Evolutionary conservation across 106 monocot species (phyloP).

Genomic region (Apostasia shenzhenica): DNA sequence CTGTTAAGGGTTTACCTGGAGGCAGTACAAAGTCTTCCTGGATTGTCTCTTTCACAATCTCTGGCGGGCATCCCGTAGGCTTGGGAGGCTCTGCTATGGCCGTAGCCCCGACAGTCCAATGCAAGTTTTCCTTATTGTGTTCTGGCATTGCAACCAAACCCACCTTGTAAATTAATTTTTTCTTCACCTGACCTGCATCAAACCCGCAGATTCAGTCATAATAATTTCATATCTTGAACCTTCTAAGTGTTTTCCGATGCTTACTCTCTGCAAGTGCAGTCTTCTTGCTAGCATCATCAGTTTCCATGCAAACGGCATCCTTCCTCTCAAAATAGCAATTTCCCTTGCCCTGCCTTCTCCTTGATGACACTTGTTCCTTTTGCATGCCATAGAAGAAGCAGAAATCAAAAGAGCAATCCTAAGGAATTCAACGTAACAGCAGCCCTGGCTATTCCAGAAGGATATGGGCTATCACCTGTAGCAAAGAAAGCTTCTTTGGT

Average conservation of each 20-base stretch:
- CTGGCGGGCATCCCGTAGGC: background rate
- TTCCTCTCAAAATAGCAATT: conserved; percentile 6
- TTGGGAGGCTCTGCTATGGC: background rate
- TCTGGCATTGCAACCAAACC: background rate
- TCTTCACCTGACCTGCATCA: background rate
- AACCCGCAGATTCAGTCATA: background rate
- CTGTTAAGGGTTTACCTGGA: conserved; percentile 20
- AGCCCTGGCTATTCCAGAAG: background rate
- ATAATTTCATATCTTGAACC: background rate
- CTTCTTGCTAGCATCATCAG: background rate
- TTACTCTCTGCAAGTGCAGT: background rate
- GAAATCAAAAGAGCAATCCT: background rate
- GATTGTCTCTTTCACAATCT: background rate
- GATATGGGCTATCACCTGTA: conserved; percentile 3
- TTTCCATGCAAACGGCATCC: background rate
- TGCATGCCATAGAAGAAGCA: background rate
- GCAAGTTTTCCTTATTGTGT: background rate
- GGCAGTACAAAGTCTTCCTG: conserved; percentile 24
- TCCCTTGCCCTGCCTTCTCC: conserved; percentile 18
- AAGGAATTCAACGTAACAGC: background rate
- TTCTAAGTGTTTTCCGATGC: background rate
- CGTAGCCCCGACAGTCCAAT: background rate
- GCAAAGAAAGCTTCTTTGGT: background rate
- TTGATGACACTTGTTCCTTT: background rate
- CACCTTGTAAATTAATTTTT: background rate